Evolutionary conservation across 495 filamentous ascomycete genomes (phyloP).

Genomic region (Neurospora sp.): DNA sequence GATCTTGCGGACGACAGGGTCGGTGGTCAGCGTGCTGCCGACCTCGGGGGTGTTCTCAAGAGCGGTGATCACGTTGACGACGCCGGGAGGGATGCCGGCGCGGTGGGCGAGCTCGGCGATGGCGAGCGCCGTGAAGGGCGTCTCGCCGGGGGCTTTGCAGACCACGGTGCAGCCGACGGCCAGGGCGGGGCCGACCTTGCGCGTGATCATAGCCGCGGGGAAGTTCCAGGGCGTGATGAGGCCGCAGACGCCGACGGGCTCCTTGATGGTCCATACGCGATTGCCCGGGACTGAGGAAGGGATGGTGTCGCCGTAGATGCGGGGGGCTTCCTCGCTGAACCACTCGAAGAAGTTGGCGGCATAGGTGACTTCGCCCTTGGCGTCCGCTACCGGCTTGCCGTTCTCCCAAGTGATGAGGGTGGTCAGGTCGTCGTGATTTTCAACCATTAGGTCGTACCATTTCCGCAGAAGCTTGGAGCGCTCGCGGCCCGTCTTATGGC

Average conservation of each 20-base stretch:
- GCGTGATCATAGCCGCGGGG: conserved; percentile 84
- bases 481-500: conserved; percentile 65
- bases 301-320: conserved; percentile 69
- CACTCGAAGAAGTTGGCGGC: conserved; percentile 74
- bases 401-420: conserved; percentile 83
- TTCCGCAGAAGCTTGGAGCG: conserved; percentile 72
- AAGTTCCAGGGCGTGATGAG: conserved; percentile 98
- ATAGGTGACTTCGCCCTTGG: conserved; percentile 63
- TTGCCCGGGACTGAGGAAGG: conserved; percentile 57
- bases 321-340: conserved; percentile 69
- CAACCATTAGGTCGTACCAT: conserved; percentile 85
- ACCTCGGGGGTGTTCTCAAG: conserved; percentile 61
- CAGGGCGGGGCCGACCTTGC: conserved; percentile 78
- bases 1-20: conserved; percentile 66
- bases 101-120: conserved; percentile 72
- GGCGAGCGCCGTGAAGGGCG: conserved; percentile 74
- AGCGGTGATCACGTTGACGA: conserved; percentile 73
- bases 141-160: conserved; percentile 75
- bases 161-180: conserved; percentile 71
- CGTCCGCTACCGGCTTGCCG: conserved; percentile 64
- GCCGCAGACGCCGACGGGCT: conserved; percentile 89
- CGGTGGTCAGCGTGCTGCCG: conserved; percentile 61
- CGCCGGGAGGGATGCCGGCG: conserved; percentile 76
- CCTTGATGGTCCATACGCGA: conserved; percentile 67
- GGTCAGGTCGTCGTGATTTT: conserved; percentile 80